Base-by-base conservation (phyloP, 805 yeast species). In the Yarrowia divulgata region DNA sequence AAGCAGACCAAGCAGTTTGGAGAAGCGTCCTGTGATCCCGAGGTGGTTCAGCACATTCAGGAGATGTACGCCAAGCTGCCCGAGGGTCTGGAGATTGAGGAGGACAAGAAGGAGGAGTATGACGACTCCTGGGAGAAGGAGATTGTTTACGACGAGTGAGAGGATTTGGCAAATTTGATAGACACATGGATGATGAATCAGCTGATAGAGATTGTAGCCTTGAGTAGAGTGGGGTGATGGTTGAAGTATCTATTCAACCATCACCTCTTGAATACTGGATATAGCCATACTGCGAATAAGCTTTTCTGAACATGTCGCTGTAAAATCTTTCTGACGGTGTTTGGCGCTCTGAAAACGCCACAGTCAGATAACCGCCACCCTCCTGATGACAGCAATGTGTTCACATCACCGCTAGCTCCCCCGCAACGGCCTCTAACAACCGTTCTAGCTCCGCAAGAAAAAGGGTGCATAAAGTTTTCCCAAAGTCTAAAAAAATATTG, bases 1-100 rank as follows among this genome's bases (percentile, higher is more conserved):
- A 77, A 82, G 4, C 83, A 81, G 80, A 84, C 46, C 82, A 79
- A 74, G n/a, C 78, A 73, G 14, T 64, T 55, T 71, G 69, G 73
- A 6, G 79, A 74, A 32, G 79, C 76, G 35, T 87, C 85, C 10
- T 80, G 85, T 16, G 90, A 89, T 68, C 83, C 82, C 8, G 96
- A 90, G 75, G 76, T 92, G 67, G 72, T 77, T 8, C 81, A 79
- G 13, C 90, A 90, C 64, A 84, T 89, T 0, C 75, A 77, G 34
- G 83, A 78, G 12, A 76, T 90, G 71, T 78, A 88, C 69, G 72
- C 77, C 4, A 85, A 83, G 70, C 77, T 90, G 46, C 96, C 94
- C 1, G 93, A 71, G 18, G 83, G 82, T 50, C 76, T 75, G 46
- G 76, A 76, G 63, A 82, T 79, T 7, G 81, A 79, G 49, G 72